These are phyloP conservation scores for Quercus dentata DNA, from an alignment of 306 rosid species.

Conservation along the genomic window DNA sequence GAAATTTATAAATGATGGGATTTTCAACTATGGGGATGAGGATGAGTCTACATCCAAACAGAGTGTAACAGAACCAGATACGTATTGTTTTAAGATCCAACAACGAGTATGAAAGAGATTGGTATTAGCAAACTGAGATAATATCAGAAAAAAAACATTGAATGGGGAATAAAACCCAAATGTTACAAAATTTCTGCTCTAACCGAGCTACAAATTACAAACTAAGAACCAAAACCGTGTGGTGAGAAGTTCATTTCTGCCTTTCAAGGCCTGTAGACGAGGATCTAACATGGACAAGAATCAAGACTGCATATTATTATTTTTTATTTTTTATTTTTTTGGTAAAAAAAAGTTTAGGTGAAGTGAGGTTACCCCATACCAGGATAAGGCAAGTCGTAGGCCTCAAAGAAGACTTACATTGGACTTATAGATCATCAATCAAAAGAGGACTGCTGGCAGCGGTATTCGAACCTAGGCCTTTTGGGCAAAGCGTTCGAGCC, in stretches of 20 bases:
- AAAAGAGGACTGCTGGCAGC: too few species aligned
- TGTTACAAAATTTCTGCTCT: conserved; percentile 40
- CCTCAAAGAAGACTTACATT: too few species aligned
- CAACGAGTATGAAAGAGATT: background rate
- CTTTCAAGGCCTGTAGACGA: conserved; percentile 20
- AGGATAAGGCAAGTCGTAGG: too few species aligned
- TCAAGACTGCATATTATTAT: background rate
- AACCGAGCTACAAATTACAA: conserved; percentile 1
- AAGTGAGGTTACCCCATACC: too few species aligned
- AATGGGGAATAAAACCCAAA: conserved; percentile 9
- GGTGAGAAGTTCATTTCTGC: conserved; percentile 5
- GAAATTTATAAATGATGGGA: too few species aligned
- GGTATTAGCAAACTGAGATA: conserved; percentile 3
- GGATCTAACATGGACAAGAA: conserved; percentile 2
- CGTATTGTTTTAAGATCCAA: background rate
- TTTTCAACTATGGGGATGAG: too few species aligned
- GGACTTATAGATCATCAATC: too few species aligned
- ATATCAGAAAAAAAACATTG: conserved; percentile 2
- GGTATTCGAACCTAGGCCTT: too few species aligned
- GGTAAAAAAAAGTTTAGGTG: too few species aligned
- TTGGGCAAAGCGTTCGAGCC: background rate
- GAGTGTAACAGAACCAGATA: too few species aligned
- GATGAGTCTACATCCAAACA: too few species aligned
- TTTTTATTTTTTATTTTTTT: background rate
- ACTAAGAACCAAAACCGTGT: conserved; percentile 7